These are phyloP conservation scores for Zymoseptoria tritici DNA, from an alignment of 2,329 filamentous ascomycete genomes.

Conservation along the genomic window DNA sequence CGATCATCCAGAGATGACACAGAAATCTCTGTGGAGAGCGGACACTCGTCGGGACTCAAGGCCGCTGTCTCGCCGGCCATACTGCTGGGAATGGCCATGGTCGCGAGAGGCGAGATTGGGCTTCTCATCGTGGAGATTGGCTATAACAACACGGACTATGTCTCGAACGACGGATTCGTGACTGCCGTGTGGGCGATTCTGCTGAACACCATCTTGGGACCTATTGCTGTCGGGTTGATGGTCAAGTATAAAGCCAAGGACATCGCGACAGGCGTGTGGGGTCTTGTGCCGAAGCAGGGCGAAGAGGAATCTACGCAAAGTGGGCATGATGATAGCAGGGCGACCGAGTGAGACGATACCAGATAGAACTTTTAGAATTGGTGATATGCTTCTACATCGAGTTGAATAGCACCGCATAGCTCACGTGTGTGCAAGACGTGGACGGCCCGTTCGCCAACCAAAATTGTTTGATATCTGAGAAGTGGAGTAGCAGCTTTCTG, in stretches of 20 bases:
- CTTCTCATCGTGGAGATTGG: slow-evolving; percentile 26
- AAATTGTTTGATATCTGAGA: not conserved
- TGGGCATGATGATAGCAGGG: too few relatives aligned
- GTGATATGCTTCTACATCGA: too few relatives aligned
- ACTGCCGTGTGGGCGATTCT: slow-evolving; percentile 43
- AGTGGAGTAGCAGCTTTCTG: not conserved
- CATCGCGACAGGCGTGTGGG: slow-evolving; percentile 20
- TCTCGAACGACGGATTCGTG: slow-evolving; percentile 19
- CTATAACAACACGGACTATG: slow-evolving; percentile 25
- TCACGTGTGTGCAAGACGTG: too few relatives aligned
- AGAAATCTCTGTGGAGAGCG: not conserved
- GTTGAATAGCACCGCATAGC: too few relatives aligned
- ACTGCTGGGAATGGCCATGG: slow-evolving; percentile 24
- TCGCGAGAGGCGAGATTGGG: slow-evolving; percentile 27
- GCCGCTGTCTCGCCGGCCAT: slow-evolving; percentile 4
- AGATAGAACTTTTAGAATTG: too few relatives aligned
- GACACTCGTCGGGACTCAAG: not conserved
- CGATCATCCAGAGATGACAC: not conserved
- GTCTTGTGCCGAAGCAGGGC: slow-evolving; percentile 6
- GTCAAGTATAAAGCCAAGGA: slow-evolving; percentile 28
- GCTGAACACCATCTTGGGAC: slow-evolving; percentile 49
- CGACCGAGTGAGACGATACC: too few relatives aligned
- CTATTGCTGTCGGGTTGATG: slow-evolving; percentile 45
- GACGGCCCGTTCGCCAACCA: not conserved
- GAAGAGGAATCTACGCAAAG: not conserved